Evolutionary conservation across 805 yeast species (phyloP).

Genomic region (Ogataea haglerorum): DNA sequence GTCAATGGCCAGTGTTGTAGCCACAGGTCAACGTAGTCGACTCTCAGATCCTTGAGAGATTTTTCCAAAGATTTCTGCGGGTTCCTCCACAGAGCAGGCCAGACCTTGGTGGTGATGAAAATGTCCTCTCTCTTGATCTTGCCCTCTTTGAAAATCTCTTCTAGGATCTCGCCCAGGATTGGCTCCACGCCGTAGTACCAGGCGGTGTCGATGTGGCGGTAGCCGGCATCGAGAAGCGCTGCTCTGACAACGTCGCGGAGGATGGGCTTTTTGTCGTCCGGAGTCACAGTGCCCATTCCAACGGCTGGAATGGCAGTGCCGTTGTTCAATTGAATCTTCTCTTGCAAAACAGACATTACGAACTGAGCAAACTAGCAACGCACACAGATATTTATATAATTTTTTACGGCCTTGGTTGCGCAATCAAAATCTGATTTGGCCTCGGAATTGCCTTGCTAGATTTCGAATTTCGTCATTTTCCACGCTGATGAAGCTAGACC

Average conservation of each 20-base stretch:
- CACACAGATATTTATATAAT: background rate
- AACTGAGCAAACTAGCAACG: background rate
- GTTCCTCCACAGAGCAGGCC: constrained; percentile 44
- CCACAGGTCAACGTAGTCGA: constrained; percentile 45
- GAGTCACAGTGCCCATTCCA: constrained; percentile 62
- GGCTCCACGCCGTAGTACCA: constrained; percentile 46
- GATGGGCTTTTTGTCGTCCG: constrained; percentile 6
- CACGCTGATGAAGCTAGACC: constrained; percentile 2
- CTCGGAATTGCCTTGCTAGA: constrained; percentile 4
- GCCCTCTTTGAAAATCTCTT: constrained; percentile 45
- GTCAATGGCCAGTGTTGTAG: constrained; percentile 52
- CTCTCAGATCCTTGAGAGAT: constrained; percentile 39
- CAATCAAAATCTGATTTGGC: constrained; percentile 6
- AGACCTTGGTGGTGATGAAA: constrained; percentile 72
- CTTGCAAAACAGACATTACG: constrained; percentile 14
- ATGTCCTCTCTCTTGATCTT: constrained; percentile 48
- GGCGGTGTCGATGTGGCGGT: constrained; percentile 51
- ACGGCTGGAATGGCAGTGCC: constrained; percentile 63
- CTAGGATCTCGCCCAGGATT: constrained; percentile 43
- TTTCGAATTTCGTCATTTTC: constrained; percentile 4
- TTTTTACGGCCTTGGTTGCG: background rate
- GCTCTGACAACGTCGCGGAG: constrained; percentile 24
- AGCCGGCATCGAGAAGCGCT: constrained; percentile 39
- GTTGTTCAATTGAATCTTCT: constrained; percentile 48
- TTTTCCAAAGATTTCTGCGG: constrained; percentile 40